Base-by-base conservation (phyloP, 352 stramenopile genomes). In the Pythium vanterpoolii region DNA sequence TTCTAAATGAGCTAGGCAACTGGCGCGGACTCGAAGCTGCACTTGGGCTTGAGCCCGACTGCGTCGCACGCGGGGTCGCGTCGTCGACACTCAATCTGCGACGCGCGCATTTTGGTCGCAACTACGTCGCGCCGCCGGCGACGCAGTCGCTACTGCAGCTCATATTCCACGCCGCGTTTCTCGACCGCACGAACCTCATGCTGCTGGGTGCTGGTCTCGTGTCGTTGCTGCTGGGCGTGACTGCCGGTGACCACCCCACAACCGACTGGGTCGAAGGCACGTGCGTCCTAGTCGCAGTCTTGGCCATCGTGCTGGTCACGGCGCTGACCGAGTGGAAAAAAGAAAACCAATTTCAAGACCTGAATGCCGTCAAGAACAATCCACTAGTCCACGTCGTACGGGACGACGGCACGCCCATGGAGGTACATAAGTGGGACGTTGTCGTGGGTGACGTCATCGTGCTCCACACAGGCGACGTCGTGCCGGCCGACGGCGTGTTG, bases 241-340 rank as follows among this genome's bases (percentile, higher is more conserved):
- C 60, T 5, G 67, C 56, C 9, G 64, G 71, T 3, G 44, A 55
- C 16, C 50, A 72, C 40, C 39, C 50, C 8, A 45, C 64, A 13
- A 70, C 69, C 27, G 81, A 76, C 33, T 98, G 91, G 91, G 83
- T 97, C 40, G 89, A 98, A 77, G 91, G 89, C 28, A 70, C 77
- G n/a, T 90, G 87, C 28, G 97, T 97, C 64, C 61, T 97, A 19
- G 49, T 79, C 16, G 82, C 89, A 1, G 90, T 97, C 24, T 51
- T 76, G 5, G 86, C 96, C 54, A 89, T 97, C 8, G 82, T 91
- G 23, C 50, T 96, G 9, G 82, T 97, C 3, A 96, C 89, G 9
- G 89, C 91, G 3, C 72, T 82, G 13, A 97, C 97, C 64, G 88
- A 98, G 62, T 96, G 96, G 71, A 72, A 73, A 33, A 89, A 90